Percentiles rank a stretch among this genome's conserved stretches.
Evolutionary conservation across 1,284 basidiomycete genomes (phyloP).

Genomic region (Chalciporus sp.): DNA sequence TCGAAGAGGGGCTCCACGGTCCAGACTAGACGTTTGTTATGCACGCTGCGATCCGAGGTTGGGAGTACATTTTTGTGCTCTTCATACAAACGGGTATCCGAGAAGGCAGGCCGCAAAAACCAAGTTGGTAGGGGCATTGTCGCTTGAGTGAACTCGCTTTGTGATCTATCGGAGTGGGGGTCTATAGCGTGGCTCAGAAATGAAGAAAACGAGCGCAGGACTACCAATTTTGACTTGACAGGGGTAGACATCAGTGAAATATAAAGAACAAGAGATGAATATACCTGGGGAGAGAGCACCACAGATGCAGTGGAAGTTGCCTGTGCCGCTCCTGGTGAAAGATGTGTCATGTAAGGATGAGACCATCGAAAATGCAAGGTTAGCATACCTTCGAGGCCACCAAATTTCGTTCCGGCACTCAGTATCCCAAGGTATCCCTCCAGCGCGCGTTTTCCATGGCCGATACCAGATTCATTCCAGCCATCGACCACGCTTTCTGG

Average conservation of each 20-base stretch:
- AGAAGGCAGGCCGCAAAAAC: slow-evolving; percentile 57
- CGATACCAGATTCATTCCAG: slow-evolving; percentile 56
- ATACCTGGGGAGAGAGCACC: slow-evolving; percentile 62
- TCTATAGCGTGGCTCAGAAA: slow-evolving; percentile 54
- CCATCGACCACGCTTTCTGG: slow-evolving; percentile 70
- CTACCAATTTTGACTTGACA: slow-evolving; percentile 61
- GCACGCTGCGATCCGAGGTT: slow-evolving; percentile 12
- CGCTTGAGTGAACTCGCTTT: slow-evolving; percentile 10
- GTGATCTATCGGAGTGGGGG: slow-evolving; percentile 15
- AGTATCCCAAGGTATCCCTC: slow-evolving; percentile 78
- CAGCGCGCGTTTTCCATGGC: slow-evolving; percentile 64
- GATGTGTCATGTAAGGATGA: not conserved
- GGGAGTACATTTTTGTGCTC: slow-evolving; percentile 48
- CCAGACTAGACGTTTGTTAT: slow-evolving; percentile 35
- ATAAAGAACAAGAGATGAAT: slow-evolving; percentile 23
- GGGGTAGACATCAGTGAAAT: slow-evolving; percentile 2
- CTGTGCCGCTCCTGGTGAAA: slow-evolving; percentile 45
- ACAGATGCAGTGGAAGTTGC: slow-evolving; percentile 67
- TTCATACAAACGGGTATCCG: slow-evolving; percentile 46
- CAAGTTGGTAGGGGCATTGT: slow-evolving; percentile 42
- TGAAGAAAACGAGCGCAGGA: slow-evolving; percentile 60
- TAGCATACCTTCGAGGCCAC: slow-evolving; percentile 53
- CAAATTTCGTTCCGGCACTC: slow-evolving; percentile 64
- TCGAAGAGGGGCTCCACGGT: slow-evolving; percentile 33
- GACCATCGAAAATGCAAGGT: not conserved